A percentile compares a stretch with the other conserved stretches of the same genome.
phyloP scores from a whole-genome alignment of 148 eudicot genomes.

The Rhododendron henanense region DNA sequence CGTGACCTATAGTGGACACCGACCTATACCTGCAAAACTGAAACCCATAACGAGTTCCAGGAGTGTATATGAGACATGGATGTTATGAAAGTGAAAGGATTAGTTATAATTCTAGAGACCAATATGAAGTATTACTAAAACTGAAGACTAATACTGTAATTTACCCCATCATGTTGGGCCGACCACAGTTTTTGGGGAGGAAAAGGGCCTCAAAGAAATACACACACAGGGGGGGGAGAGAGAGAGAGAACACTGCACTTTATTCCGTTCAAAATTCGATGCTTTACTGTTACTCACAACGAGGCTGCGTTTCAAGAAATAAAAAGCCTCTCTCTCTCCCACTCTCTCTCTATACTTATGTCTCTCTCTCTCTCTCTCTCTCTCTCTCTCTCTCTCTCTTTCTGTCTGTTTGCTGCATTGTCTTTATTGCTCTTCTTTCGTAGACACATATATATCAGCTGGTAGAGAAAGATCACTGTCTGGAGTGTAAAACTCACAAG shows the following conservation, averaged over 20 bases:
- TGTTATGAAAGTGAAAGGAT: too few species aligned
- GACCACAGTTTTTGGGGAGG: constrained; percentile 25
- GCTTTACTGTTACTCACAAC: constrained; percentile 30
- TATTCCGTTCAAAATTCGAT: constrained; percentile 64
- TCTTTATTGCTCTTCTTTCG: constrained; percentile 6
- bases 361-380: constrained; percentile 5
- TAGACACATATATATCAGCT: neutral
- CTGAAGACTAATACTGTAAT: neutral
- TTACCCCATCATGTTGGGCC: constrained; percentile 16
- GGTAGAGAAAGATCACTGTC: constrained; percentile 3
- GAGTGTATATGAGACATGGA: too few species aligned
- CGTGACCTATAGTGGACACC: too few species aligned
- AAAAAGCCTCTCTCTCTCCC: constrained; percentile 8
- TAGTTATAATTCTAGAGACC: neutral
- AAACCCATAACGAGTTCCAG: too few species aligned
- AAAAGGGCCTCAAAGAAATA: neutral
- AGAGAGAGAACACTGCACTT: constrained; percentile 35
- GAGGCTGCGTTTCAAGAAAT: constrained; percentile 17
- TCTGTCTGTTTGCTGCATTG: constrained; percentile 30
- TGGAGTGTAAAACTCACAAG: neutral
- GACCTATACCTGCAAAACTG: too few species aligned
- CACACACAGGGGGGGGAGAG: neutral
- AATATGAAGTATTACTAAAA: neutral
- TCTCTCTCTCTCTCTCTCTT: neutral
- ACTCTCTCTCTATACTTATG: constrained; percentile 13